Evolutionary conservation across 768 basidiomycete species (phyloP), one percentile per base, ranked within the genome.

Genomic region (Lactarius akahatsu): DNA sequence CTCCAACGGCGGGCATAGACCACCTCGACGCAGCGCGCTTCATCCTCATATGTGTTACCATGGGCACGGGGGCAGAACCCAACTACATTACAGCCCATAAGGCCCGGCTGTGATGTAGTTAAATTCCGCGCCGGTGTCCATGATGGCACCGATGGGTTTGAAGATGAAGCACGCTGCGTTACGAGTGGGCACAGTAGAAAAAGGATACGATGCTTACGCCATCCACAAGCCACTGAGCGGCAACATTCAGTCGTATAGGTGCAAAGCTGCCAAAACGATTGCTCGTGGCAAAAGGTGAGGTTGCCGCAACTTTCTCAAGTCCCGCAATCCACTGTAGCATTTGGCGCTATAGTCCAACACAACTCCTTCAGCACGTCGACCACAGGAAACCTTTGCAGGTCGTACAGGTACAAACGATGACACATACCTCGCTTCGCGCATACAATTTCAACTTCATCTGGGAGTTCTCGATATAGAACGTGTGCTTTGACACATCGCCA

Each of bases 311-410:
- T 66, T 87, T 86, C 74, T 98, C 91, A 65, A 99, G 78, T 0
- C 92, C 91, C 8, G 94, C 91, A 58, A 98, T 94, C 86, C 94
- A 98, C 75, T 99, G 96, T 63, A 93, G 80, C 94, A 98, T 97
- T 81, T 97, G 94, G 23, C 96, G 85, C 91, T 92, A 69, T 3
- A 54, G 58, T 36, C 50, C 15, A 5, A 55, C 13, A n/a, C 58
- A 45, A 4, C 4, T 3, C 36, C 43, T 50, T 65, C 8, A 66
- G 45, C 45, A 11, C 20, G n/a, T 57, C 28, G 45, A 40, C 34
- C 16, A 2, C 26, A 54, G 41, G 23, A 45, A 45, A 26, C 59
- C 30, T 34, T 5, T 20, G 40, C 32, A n/a, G 28, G 11, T 41
- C 45, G 61, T 43, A 16, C 16, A 18, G 36, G 59, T 26, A 52